These are phyloP conservation scores for Aureobasidium sp. DNA, from an alignment of 2,329 filamentous ascomycete species.

Conservation along the genomic window DNA sequence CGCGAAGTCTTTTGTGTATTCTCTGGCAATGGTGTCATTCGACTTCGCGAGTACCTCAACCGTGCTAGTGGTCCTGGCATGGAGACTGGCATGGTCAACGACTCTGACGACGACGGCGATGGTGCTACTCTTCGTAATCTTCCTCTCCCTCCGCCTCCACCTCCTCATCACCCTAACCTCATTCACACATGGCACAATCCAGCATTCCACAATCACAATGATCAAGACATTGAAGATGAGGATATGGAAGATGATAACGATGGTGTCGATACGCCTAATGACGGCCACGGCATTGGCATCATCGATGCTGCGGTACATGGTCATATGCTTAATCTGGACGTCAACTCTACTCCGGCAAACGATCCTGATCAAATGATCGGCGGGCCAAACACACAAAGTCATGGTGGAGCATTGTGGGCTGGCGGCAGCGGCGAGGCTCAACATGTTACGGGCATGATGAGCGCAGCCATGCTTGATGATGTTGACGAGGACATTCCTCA, in stretches of 20 bases:
- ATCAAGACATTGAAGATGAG: conserved; percentile 19
- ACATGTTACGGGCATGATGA: conserved; percentile 33
- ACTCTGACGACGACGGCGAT: conserved; percentile 21
- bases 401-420: conserved; percentile 10
- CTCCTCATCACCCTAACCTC: conserved; percentile 8
- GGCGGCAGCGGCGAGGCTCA: conserved; percentile 22
- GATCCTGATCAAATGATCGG: neutral
- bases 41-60: conserved; percentile 73
- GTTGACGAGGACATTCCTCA: conserved; percentile 24
- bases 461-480: conserved; percentile 32
- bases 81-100: conserved; percentile 10
- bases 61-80: conserved; percentile 20
- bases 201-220: conserved; percentile 14
- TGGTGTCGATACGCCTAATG: conserved; percentile 18
- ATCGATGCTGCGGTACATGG: neutral
- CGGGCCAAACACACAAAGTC: neutral
- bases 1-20: conserved; percentile 96
- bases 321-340: conserved; percentile 29
- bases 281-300: neutral
- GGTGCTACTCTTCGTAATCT: conserved; percentile 14
- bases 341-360: conserved; percentile 14
- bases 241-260: conserved; percentile 23
- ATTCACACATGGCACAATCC: conserved; percentile 12
- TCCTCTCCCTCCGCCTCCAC: conserved; percentile 1
- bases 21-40: conserved; percentile 73